Conservation (phyloP, 768 basidiomycete species). For the Russula sp. region DNA sequence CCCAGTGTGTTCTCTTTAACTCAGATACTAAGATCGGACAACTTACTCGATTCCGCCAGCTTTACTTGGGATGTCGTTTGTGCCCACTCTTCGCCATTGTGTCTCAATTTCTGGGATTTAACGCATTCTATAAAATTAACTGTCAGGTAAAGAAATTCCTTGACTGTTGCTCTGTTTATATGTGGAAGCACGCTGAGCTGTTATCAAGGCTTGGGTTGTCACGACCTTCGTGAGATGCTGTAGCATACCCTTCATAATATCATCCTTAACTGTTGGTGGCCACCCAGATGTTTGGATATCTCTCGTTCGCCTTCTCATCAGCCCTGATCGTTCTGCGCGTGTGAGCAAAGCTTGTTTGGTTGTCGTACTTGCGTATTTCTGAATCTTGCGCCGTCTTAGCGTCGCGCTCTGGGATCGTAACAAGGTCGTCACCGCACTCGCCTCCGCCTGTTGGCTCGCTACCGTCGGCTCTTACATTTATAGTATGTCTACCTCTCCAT, state of each 20-base stretch:
- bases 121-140: not conserved
- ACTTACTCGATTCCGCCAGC: not conserved
- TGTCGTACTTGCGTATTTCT: not conserved
- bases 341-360: not conserved
- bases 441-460: not conserved
- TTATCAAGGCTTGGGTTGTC: conserved; percentile 9
- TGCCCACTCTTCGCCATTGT: conserved; percentile 1
- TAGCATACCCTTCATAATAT: not conserved
- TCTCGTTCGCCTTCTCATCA: conserved; percentile 15
- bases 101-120: not conserved
- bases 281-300: conserved; percentile 6
- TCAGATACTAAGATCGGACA: not conserved
- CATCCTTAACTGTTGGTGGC: not conserved
- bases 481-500: not conserved
- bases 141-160: conserved; percentile 5
- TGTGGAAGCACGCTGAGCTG: not conserved
- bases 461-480: not conserved
- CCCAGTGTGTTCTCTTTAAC: conserved; percentile 1
- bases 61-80: conserved; percentile 18
- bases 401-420: conserved; percentile 11
- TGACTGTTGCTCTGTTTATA: not conserved
- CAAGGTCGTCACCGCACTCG: not conserved
- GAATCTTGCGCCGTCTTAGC: not conserved
- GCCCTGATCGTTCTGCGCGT: conserved; percentile 15
- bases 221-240: conserved; percentile 8